Base-by-base conservation (phyloP, 225 moss, liverwort and hornwort genomes). In the Rhytidiadelphus loreus region DNA sequence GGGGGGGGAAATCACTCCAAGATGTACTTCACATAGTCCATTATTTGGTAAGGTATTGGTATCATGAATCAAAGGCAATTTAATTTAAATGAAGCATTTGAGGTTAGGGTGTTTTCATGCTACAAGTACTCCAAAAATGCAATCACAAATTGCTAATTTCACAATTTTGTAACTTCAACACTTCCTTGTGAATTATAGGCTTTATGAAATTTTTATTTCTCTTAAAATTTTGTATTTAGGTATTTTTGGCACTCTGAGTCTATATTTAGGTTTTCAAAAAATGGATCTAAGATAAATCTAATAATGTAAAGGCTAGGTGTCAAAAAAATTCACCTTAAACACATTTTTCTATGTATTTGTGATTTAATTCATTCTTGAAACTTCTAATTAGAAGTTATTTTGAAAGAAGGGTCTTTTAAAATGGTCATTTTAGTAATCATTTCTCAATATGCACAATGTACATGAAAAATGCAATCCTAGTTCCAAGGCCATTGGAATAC, bases 381-480 rank as follows among this genome's bases (percentile, higher is more conserved):
- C 11, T 79, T 79, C 3, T 4, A 28, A 1, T 39, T 28, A 28
- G 0, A 25, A 18, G 4, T 37, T 16, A 18, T 26, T 79, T 39
- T 28, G 7, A 73, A 73, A 69, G n/a, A n/a, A n/a, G n/a, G n/a
- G n/a, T 55, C 24, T 53, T 55, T 50, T 14, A 77, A 24, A 76
- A 37, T 77, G 2, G 6, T 55, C 6, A 22, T 55, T 2, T 16
- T 37, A 9, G 4, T 53, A 6, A 6, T 3, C 37, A 3, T 35
- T 32, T 35, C 3, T 14, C 9, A 23, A 13, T 8, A 0, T 24
- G 6, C 2, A 25, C 2, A n/a, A 16, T 25, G 3, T 16, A n/a
- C 11, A n/a, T 0, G 24, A 1, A 26, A 26, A 56, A 25, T 25
- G 0, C 0, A n/a, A 0, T 56, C 26, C 4, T 78, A n/a, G 1